These are phyloP conservation scores for Tricholoma furcatifolium DNA, from an alignment of 768 basidiomycete genomes.

Conservation along the genomic window DNA sequence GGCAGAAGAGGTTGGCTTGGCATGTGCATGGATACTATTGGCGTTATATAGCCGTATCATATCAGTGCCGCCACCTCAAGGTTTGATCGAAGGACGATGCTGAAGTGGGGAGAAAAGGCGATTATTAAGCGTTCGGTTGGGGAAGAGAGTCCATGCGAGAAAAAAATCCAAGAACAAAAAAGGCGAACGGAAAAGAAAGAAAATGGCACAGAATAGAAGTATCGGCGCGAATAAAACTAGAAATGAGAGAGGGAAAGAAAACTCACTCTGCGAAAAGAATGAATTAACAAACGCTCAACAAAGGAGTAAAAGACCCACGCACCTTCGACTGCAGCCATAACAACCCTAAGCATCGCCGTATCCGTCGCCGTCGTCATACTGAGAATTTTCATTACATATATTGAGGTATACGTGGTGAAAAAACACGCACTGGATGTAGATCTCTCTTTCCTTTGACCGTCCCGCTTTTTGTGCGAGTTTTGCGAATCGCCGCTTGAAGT, in stretches of 20 bases:
- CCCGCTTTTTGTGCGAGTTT: constrained; percentile 83
- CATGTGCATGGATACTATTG: constrained; percentile 15
- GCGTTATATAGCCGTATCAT: constrained; percentile 28
- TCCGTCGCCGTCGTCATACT: constrained; percentile 92
- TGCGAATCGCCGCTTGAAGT: constrained; percentile 86
- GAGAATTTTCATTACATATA: neutral
- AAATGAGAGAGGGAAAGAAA: constrained; percentile 22
- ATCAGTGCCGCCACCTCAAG: constrained; percentile 67
- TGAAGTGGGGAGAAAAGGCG: constrained; percentile 33
- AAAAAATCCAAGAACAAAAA: constrained; percentile 7
- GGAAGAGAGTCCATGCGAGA: constrained; percentile 5
- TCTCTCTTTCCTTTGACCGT: constrained; percentile 82
- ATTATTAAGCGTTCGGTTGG: constrained; percentile 31
- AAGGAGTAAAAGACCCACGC: constrained; percentile 24
- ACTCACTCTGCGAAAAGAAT: constrained; percentile 61
- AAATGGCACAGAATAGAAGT: constrained; percentile 20
- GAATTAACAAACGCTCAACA: constrained; percentile 6
- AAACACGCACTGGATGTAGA: constrained; percentile 82
- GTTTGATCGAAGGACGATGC: constrained; percentile 67
- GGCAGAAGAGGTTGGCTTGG: constrained; percentile 4
- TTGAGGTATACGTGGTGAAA: neutral
- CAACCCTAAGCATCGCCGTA: constrained; percentile 82
- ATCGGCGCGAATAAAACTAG: constrained; percentile 15
- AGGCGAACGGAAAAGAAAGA: constrained; percentile 18
- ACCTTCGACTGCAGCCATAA: constrained; percentile 98